Evolutionary conservation across 2,329 filamentous ascomycete genomes (phyloP), one percentile per base, ranked within the genome.

Genomic region (Stagonosporopsis cucurbitacearum): DNA sequence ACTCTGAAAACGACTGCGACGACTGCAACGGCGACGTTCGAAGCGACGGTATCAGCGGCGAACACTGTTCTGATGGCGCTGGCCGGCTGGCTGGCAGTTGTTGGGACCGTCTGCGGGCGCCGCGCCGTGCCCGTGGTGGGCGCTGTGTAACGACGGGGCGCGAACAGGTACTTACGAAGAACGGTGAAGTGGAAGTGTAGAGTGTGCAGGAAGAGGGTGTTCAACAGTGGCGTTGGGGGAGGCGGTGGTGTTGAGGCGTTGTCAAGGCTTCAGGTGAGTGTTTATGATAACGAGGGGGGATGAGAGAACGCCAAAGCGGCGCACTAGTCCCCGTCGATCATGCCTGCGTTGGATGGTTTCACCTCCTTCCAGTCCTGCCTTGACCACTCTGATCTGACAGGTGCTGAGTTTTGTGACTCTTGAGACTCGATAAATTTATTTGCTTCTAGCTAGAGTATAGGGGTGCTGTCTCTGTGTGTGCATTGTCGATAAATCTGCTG

Each of bases 101-200:
- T 58, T 50, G 53, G 50, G 62, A 59, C 51, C 59, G 61, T 48
- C 64, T 47, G 57, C 7, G 64, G 50, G 64, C 68, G 67, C 68
- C 71, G 64, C 66, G 64, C 65, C 65, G 60, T 60, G 57, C 62
- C 59, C 59, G 62, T 50, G 50, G 56, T 59, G 51, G 67, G 60
- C 50, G 57, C 58, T 44, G 59, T 63, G 65, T 58, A 47, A 62
- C 69, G 68, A 71, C 65, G 67, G 60, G 62, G 64, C 63, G 57
- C 46, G 54, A 59, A 53, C 51, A 57, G 61, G 59, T 60, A 74
- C 72, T 74, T 74, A 74, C 71, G 63, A 50, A 60, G 60, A 57
- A 61, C 54, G 41, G 53, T 51, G 54, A 59, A 56, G 42, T 54
- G 58, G 59, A 20, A 43, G 52, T 43, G 56, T 48, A 42, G 25